These are phyloP conservation scores for Macaranga tanarius DNA, from an alignment of 441 rosid genomes.

Conservation along the genomic window DNA sequence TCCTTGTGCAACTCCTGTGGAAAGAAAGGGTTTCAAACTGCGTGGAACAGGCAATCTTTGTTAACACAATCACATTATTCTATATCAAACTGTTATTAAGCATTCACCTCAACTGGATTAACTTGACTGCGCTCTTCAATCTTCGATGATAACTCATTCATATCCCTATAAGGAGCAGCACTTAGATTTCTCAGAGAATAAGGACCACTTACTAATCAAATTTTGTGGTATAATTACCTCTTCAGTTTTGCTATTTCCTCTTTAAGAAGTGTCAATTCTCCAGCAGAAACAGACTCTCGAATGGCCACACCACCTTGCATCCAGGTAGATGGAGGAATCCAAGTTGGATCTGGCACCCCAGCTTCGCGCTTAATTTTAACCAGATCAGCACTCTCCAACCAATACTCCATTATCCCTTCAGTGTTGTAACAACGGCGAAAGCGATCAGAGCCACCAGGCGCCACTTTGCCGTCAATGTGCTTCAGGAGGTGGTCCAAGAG, in stretches of 20 bases:
- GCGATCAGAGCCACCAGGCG: constrained; percentile 76
- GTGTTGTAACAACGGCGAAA: constrained; percentile 86
- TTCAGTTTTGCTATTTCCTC: constrained; percentile 70
- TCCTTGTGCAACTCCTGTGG: constrained; percentile 59
- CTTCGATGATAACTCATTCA: constrained; percentile 49
- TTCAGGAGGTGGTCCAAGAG: constrained; percentile 85
- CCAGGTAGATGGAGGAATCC: constrained; percentile 61
- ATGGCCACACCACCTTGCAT: constrained; percentile 37
- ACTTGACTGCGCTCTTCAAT: constrained; percentile 46
- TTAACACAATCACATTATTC: not conserved
- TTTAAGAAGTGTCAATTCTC: constrained; percentile 49
- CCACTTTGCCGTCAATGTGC: constrained; percentile 85
- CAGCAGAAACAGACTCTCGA: constrained; percentile 43
- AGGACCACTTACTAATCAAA: not conserved
- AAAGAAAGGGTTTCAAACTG: constrained; percentile 19
- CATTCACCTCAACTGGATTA: constrained; percentile 55
- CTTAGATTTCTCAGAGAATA: constrained; percentile 7
- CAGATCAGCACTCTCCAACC: constrained; percentile 83
- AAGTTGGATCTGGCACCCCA: constrained; percentile 56
- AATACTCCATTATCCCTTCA: constrained; percentile 74
- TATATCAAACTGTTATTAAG: constrained; percentile 14
- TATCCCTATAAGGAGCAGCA: constrained; percentile 42
- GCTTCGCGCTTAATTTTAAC: constrained; percentile 58
- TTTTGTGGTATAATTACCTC: constrained; percentile 44
- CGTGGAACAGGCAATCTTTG: constrained; percentile 9